These are phyloP conservation scores for Pistacia atlantica DNA, from an alignment of 345 rosid species.

Conservation along the genomic window DNA sequence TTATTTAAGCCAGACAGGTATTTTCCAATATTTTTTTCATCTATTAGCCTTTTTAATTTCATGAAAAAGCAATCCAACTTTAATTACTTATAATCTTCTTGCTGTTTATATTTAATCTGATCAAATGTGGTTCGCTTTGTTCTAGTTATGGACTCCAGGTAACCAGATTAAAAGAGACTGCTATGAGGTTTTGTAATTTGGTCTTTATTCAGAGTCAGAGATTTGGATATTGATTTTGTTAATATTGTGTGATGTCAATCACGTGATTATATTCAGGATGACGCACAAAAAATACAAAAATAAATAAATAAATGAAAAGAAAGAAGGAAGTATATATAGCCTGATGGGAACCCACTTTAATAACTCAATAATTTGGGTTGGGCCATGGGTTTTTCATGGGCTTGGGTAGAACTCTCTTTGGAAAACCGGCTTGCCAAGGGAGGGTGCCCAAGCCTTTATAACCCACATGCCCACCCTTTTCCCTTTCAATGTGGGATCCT, in stretches of 20 bases:
- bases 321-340: not conserved
- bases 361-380: too few relatives aligned
- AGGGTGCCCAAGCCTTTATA: too few relatives aligned
- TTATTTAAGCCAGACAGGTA: constrained; percentile 90
- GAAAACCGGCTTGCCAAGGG: too few relatives aligned
- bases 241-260: not conserved
- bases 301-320: too few relatives aligned
- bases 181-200: not conserved
- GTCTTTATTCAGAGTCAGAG: not conserved
- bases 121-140: not conserved
- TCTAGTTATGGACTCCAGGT: not conserved
- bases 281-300: not conserved
- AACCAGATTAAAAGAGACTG: not conserved
- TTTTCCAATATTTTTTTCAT: constrained; percentile 6
- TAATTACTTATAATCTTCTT: not conserved
- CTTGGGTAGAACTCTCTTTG: too few relatives aligned
- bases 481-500: too few relatives aligned
- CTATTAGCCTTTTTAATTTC: not conserved
- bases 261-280: not conserved
- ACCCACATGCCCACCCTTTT: too few relatives aligned
- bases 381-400: too few relatives aligned
- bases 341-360: too few relatives aligned
- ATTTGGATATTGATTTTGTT: not conserved
- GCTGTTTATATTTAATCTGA: not conserved
- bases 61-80: not conserved